A percentile compares a stretch with the other conserved stretches of the same genome.
Evolutionary conservation across 129 eudicot species (phyloP).

Genomic region (Pulicaria dysenterica): DNA sequence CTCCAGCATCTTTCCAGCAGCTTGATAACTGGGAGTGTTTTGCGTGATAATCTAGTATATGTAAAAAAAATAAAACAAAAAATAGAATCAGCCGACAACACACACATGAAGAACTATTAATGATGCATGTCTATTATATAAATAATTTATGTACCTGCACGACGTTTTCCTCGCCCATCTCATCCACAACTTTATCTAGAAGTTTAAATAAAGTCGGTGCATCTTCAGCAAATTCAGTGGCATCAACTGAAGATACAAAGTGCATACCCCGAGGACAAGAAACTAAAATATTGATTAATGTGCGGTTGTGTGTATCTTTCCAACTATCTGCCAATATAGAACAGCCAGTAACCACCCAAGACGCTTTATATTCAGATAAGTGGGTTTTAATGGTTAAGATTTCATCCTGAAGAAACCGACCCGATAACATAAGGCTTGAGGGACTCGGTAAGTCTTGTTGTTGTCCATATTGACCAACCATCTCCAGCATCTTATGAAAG

Average conservation of each 20-base stretch:
- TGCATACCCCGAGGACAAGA: slow-evolving; percentile 94
- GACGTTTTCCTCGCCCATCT: slow-evolving; percentile 91
- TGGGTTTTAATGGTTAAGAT: slow-evolving; percentile 57
- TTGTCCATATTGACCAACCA: slow-evolving; percentile 77
- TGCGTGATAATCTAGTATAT: slow-evolving; percentile 70
- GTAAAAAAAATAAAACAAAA: neutral
- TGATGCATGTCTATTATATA: slow-evolving; percentile 1
- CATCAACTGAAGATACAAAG: slow-evolving; percentile 82
- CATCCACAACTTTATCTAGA: slow-evolving; percentile 87
- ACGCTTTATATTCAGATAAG: slow-evolving; percentile 72
- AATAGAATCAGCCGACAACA: neutral
- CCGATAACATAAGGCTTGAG: slow-evolving; percentile 54
- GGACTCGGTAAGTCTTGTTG: slow-evolving; percentile 57
- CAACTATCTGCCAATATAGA: slow-evolving; percentile 95
- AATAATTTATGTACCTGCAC: slow-evolving; percentile 65
- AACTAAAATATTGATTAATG: slow-evolving; percentile 73
- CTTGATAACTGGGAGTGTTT: slow-evolving; percentile 68
- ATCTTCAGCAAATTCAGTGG: slow-evolving; percentile 64
- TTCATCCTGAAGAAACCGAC: slow-evolving; percentile 76
- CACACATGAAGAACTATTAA: neutral
- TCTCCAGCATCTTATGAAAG: slow-evolving; percentile 90
- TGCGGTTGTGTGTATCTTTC: slow-evolving; percentile 67
- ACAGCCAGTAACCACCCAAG: slow-evolving; percentile 95
- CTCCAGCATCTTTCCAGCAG: slow-evolving; percentile 96
- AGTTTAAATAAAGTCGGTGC: slow-evolving; percentile 57